A percentile compares a stretch with the other conserved stretches of the same genome.
phyloP scores from a whole-genome alignment of 495 filamentous ascomycete species.

The Aspergillus mulundensis region DNA sequence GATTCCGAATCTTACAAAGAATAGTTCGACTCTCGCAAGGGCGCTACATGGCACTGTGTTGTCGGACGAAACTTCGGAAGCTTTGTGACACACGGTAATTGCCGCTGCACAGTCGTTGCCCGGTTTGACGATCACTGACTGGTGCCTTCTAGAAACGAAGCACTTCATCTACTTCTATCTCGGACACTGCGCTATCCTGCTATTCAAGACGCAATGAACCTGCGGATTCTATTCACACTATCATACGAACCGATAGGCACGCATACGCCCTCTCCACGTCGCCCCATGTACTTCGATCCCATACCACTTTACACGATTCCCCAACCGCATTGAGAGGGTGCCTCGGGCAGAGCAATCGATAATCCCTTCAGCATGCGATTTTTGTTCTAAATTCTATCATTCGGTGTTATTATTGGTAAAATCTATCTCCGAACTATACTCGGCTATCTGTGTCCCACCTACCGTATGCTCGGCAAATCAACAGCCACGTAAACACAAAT shows the following conservation, averaged over 20 bases:
- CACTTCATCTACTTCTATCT: constrained; percentile 99
- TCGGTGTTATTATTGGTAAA: constrained; percentile 14
- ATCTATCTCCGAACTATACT: background rate
- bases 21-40: constrained; percentile 86
- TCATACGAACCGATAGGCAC: background rate
- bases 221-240: background rate
- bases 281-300: background rate
- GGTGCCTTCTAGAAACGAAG: constrained; percentile 72
- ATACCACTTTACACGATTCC: constrained; percentile 9
- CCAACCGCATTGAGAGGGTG: constrained; percentile 7
- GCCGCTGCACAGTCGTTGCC: background rate
- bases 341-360: background rate
- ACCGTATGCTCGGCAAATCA: background rate
- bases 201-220: constrained; percentile 95
- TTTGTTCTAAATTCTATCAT: background rate
- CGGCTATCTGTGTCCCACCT: background rate
- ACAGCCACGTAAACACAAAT: background rate
- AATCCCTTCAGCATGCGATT: background rate
- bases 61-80: constrained; percentile 98
- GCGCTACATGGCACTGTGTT: constrained; percentile 97
- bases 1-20: constrained; percentile 22
- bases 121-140: constrained; percentile 8
- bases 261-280: background rate
- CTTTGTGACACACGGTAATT: constrained; percentile 94
- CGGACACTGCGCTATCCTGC: constrained; percentile 93